phyloP scores from a whole-genome alignment of 805 yeast genomes.

The Starmerella scarabaei region DNA sequence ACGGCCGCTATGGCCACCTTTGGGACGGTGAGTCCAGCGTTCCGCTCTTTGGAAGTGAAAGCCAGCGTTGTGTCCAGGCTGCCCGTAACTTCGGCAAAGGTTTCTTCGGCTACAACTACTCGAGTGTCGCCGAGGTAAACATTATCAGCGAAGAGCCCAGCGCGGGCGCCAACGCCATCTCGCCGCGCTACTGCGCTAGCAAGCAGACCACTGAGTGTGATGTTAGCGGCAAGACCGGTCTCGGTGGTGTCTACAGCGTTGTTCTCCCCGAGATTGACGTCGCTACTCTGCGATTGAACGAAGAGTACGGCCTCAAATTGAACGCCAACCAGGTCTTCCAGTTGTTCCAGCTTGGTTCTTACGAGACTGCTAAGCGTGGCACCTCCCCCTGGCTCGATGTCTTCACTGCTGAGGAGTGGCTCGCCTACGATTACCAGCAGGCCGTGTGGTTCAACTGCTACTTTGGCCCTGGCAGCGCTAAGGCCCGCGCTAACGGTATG shows the following conservation, averaged over 20 bases:
- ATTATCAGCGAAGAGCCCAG: slow-evolving; percentile 36
- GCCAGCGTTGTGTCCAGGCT: slow-evolving; percentile 34
- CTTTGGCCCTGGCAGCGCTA: slow-evolving; percentile 38
- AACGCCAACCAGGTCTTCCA: slow-evolving; percentile 31
- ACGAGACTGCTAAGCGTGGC: slow-evolving; percentile 39
- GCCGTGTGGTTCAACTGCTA: slow-evolving; percentile 36
- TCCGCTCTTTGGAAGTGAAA: slow-evolving; percentile 31
- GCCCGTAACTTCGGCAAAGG: slow-evolving; percentile 47
- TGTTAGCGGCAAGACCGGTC: neutral
- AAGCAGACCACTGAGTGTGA: slow-evolving; percentile 23
- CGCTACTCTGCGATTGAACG: slow-evolving; percentile 25
- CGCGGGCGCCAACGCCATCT: slow-evolving; percentile 47
- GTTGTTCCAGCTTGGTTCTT: slow-evolving; percentile 38
- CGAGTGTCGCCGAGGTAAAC: slow-evolving; percentile 28
- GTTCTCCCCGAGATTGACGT: slow-evolving; percentile 19
- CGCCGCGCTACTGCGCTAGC: slow-evolving; percentile 38
- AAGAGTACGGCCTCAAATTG: slow-evolving; percentile 30
- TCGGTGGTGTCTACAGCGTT: slow-evolving; percentile 1
- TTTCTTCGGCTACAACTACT: slow-evolving; percentile 37
- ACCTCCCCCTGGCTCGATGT: slow-evolving; percentile 32
- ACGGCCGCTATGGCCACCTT: slow-evolving; percentile 34
- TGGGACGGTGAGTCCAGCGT: slow-evolving; percentile 29
- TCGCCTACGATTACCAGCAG: slow-evolving; percentile 31
- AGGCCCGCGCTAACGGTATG: slow-evolving; percentile 33
- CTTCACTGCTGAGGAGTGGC: slow-evolving; percentile 40